Conservation (phyloP, 1,284 basidiomycete genomes). For the Naganishia liquefaciens region DNA sequence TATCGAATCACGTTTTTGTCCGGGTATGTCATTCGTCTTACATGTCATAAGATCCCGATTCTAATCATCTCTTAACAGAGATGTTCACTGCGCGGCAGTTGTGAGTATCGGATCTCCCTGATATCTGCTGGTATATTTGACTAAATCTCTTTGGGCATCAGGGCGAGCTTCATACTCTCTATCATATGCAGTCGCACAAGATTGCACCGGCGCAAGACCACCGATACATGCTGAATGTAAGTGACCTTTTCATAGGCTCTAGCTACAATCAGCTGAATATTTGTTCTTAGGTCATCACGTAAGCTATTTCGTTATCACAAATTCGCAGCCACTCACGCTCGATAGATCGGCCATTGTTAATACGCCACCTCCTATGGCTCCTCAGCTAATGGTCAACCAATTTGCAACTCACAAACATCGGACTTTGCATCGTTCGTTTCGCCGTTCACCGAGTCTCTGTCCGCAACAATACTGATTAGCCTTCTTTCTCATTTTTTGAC, state of each 20-base stretch:
- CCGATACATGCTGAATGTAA: constrained; percentile 80
- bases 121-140: not conserved
- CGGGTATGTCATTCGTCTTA: constrained; percentile 45
- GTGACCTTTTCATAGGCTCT: constrained; percentile 80
- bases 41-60: not conserved
- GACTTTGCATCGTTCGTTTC: constrained; percentile 64
- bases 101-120: not conserved
- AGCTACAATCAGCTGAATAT: constrained; percentile 44
- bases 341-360: constrained; percentile 55
- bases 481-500: not conserved
- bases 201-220: constrained; percentile 63
- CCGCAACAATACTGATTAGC: too few relatives aligned
- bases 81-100: constrained; percentile 88
- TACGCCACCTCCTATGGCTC: constrained; percentile 69
- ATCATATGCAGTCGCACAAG: constrained; percentile 55
- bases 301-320: constrained; percentile 17
- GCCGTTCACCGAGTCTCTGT: not conserved
- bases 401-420: constrained; percentile 81
- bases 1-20: constrained; percentile 79
- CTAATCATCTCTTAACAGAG: constrained; percentile 53
- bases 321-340: constrained; percentile 38
- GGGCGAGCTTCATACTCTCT: constrained; percentile 52
- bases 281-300: constrained; percentile 29
- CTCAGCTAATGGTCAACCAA: constrained; percentile 76
- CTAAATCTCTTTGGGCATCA: constrained; percentile 1